Percentiles rank a stretch among this genome's conserved stretches.
Evolutionary conservation across 2,329 filamentous ascomycete genomes (phyloP).

Genomic region (Fusarium sp.): DNA sequence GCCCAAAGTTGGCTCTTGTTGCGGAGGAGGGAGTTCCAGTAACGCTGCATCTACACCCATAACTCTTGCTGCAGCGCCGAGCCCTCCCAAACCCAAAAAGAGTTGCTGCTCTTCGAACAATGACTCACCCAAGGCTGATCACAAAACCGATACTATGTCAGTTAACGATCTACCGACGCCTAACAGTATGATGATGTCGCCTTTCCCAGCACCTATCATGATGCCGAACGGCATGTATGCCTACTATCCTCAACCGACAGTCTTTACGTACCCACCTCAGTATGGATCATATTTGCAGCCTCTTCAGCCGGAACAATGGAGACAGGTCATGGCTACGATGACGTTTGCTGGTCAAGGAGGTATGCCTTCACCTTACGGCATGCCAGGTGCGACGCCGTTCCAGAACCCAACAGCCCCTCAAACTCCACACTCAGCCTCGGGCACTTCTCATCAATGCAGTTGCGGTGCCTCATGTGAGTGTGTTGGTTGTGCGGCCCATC

Average conservation of each 20-base stretch:
- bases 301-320: conserved; percentile 65
- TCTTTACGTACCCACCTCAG: conserved; percentile 65
- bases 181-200: conserved; percentile 50
- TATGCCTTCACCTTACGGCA: conserved; percentile 45
- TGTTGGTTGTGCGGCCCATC: conserved; percentile 74
- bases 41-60: conserved; percentile 16
- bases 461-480: conserved; percentile 76
- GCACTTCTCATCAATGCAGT: conserved; percentile 61
- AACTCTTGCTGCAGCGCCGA: conserved; percentile 31
- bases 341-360: conserved; percentile 51
- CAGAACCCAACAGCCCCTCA: conserved; percentile 26
- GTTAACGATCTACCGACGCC: conserved; percentile 35
- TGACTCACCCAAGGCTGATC: conserved; percentile 36
- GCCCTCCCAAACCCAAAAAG: conserved; percentile 37
- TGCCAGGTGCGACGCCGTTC: conserved; percentile 39
- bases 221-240: conserved; percentile 55
- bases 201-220: conserved; percentile 51
- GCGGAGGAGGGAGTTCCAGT: conserved; percentile 40
- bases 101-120: conserved; percentile 48
- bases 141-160: conserved; percentile 35
- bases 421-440: conserved; percentile 38
- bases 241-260: conserved; percentile 57
- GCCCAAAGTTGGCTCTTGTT: conserved; percentile 52
- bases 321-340: conserved; percentile 58
- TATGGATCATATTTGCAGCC: conserved; percentile 67